Base-by-base conservation (phyloP, 106 monocot species). In the Dioscorea zingiberensis region DNA sequence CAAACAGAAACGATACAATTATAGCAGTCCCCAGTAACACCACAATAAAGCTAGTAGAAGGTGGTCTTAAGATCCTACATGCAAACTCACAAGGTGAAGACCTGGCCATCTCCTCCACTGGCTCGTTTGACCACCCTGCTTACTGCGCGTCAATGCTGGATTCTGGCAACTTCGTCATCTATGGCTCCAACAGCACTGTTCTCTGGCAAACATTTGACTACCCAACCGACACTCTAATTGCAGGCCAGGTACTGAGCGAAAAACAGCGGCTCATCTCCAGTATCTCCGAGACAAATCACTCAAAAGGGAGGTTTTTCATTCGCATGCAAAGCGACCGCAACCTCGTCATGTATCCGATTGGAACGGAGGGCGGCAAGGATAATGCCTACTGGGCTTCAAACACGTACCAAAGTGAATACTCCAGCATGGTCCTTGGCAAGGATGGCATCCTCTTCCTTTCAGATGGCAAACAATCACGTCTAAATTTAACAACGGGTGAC, bases 101-200 rank as follows among this genome's bases (percentile, higher is more conserved):
- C 15, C 22, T 9, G 11, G 0, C 1, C 23, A 44, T 63, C 21
- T 63, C 21, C 22, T 38, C 51, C 2, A 10, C 19, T 8, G 1
- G 1, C n/a, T n/a, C n/a, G 11, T 6, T 1, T 15, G n/a, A 21
- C 0, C 38, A 38, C 10, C 32, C 27, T 18, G 64, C 59, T 8
- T 7, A n/a, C 9, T 46, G 46, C 1, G 62, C 72, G 7, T 18
- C 46, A 11, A 73, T 78, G 62, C 55, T 23, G 21, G 62, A 78
- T 11, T 55, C 66, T 0, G 78, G 78, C 47, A 62, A 72, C 68
- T 73, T 78, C 55, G 62, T 78, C 48, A 25, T 78, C 48, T 63
- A 55, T 16, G 27, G 61, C n/a, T 25, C 61, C 24, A 63, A 54
- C 23, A 11, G 12, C 12, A 0, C n/a, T 2, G 15, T 38, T 23